Evolutionary conservation across 129 eudicot species (phyloP).

Genomic region (Pittosporum tobira): DNA sequence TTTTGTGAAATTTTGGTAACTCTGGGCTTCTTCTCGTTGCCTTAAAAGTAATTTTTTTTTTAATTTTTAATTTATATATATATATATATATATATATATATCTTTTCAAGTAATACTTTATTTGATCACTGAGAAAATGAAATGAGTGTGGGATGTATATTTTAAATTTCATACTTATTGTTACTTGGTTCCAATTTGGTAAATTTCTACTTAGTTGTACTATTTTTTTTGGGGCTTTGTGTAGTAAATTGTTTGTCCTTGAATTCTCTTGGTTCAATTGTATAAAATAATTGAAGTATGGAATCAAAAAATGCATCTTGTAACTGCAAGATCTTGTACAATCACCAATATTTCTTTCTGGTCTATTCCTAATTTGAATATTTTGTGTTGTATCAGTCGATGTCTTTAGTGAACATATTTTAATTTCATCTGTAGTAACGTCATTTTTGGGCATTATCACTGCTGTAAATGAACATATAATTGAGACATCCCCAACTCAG

Average conservation of each 20-base stretch:
- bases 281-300: background rate
- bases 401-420: background rate
- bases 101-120: background rate
- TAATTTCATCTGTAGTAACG: slow-evolving; percentile 54
- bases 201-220: too few species aligned
- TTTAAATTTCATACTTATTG: too few species aligned
- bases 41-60: slow-evolving; percentile 10
- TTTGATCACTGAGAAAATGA: background rate
- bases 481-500: slow-evolving; percentile 56
- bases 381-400: too few species aligned
- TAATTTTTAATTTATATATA: too few species aligned
- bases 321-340: background rate
- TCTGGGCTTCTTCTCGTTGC: slow-evolving; percentile 39
- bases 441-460: slow-evolving; percentile 79
- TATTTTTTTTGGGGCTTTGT: too few species aligned
- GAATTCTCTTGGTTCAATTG: too few species aligned
- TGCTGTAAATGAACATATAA: slow-evolving; percentile 78
- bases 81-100: too few species aligned
- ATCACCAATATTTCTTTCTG: background rate
- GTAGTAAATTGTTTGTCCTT: too few species aligned
- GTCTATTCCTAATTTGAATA: too few species aligned
- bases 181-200: too few species aligned
- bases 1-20: slow-evolving; percentile 97
- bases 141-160: background rate
- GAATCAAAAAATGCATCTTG: background rate